Evolutionary conservation across 805 yeast genomes (phyloP), one percentile per base, ranked within the genome.

Genomic region (Lipomyces kockii): DNA sequence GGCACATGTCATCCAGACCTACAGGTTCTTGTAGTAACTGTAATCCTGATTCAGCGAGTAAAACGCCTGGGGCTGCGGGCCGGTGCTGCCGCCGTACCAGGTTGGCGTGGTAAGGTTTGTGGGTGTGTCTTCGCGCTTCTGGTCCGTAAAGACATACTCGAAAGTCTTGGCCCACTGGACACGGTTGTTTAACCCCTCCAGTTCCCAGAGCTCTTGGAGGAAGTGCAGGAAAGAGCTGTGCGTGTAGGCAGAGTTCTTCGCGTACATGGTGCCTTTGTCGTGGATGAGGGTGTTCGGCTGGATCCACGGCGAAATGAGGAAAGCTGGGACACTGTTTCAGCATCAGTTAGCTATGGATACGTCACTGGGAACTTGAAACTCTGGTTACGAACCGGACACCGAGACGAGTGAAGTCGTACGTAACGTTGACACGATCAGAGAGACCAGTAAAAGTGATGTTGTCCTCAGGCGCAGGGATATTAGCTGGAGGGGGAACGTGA

Each of bases 111-210:
- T 14, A 5, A 57, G 20, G 8, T 57, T 57, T 14, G 61, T 35
- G 9, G 60, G 60, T 2, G 60, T 39, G 43, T 57, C 25, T 11
- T 17, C 35, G 53, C 55, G 43, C 62, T 25, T 25, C 9, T 57
- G 2, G 53, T 22, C 9, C 2, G 61, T 35, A 3, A 57, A 57
- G 2, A 57, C 53, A 12, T 57, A 39, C 9, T 57, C 60, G 61
- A 57, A 57, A 43, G 60, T 57, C 11, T 57, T 57, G 20, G 60
- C 60, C 60, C 60, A 57, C 60, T 57, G 60, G 12, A 57, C 60
- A 8, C 60, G 60, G 60, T 57, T 57, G 62, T 57, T 57, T n/a
- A 57, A 32, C 3, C 60, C 60, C 6, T 57, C 60, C 17, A 57
- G 60, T 57, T 57, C 60, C 43, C 43, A 57, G 20, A 57, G 60